Evolutionary conservation across 345 rosid species (phyloP).

Genomic region (Eucalyptus curtisii): DNA sequence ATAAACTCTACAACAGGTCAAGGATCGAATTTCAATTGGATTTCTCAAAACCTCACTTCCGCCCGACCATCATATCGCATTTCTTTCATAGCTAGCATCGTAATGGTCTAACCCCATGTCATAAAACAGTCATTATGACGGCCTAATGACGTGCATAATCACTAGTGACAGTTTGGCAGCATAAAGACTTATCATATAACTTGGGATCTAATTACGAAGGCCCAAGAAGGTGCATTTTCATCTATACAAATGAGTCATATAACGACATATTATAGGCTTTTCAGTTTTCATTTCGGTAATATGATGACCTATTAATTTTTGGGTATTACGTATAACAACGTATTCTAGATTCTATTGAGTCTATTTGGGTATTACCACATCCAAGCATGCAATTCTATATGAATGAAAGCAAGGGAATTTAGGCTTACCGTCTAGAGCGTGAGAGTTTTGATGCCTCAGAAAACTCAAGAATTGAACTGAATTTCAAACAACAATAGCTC

Average conservation of each 20-base stretch:
- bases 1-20: neutral
- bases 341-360: neutral
- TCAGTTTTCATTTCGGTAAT: neutral
- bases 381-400: neutral
- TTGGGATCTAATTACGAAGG: neutral
- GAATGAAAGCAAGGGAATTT: neutral
- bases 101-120: neutral
- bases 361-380: neutral
- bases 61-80: neutral
- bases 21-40: neutral
- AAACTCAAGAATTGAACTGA: neutral
- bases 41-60: neutral
- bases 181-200: neutral
- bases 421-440: neutral
- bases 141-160: neutral
- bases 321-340: rapidly evolving
- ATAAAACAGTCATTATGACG: neutral
- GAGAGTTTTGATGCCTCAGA: neutral
- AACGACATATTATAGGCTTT: neutral
- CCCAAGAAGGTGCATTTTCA: neutral
- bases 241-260: rapidly evolving
- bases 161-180: neutral
- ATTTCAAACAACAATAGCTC: neutral
- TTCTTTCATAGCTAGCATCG: neutral
- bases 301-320: neutral